Evolutionary conservation across 2,329 filamentous ascomycete species (phyloP).

Genomic region (Sarocladium oryzae): DNA sequence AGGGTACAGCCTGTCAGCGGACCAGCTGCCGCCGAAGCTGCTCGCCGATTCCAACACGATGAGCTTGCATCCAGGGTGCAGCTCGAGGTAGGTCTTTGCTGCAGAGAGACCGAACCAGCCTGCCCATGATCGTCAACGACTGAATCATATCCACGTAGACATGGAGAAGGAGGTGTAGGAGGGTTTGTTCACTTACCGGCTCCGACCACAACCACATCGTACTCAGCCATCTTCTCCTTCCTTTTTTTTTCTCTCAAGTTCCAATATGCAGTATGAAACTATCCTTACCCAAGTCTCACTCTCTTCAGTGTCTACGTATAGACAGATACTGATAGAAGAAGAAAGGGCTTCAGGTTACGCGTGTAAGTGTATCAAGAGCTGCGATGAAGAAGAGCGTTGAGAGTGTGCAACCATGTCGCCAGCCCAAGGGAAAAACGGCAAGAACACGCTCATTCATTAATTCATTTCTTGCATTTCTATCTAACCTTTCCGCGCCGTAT

Average conservation of each 20-base stretch:
- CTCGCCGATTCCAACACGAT: constrained; percentile 43
- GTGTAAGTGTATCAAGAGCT: too few species aligned
- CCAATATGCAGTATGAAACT: background rate
- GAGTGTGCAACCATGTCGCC: too few species aligned
- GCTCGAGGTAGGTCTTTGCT: constrained; percentile 44
- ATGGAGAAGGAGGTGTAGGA: too few species aligned
- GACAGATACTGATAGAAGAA: too few species aligned
- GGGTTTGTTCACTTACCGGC: background rate
- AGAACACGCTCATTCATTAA: too few species aligned
- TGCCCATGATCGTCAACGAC: constrained; percentile 9
- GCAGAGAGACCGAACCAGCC: constrained; percentile 46
- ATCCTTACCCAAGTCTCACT: background rate
- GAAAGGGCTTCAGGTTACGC: too few species aligned
- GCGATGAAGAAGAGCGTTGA: too few species aligned
- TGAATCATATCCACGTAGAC: too few species aligned
- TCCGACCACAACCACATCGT: background rate
- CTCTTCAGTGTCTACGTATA: too few species aligned
- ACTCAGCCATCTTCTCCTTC: background rate
- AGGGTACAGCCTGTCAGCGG: constrained; percentile 49
- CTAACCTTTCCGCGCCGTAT: background rate
- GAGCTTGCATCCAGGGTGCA: constrained; percentile 39
- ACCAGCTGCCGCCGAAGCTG: constrained; percentile 56
- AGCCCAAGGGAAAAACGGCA: too few species aligned
- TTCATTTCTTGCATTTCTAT: too few species aligned
- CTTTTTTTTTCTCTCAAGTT: too few species aligned